Base-by-base conservation (phyloP, 345 rosid genomes). In the Acer saccharum region DNA sequence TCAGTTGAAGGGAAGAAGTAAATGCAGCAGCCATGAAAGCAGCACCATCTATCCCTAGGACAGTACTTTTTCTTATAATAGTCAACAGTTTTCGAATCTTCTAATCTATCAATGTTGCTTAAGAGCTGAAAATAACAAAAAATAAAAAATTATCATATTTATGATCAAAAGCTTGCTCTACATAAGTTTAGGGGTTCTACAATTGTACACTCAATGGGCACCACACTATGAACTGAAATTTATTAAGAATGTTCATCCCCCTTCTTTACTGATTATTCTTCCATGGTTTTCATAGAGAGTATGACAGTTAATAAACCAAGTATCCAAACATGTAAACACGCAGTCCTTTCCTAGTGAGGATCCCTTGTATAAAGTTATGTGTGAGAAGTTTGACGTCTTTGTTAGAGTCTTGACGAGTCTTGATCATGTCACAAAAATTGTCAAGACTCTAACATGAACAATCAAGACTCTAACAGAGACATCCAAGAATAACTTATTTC, bases 11-110 rank as follows among this genome's bases (percentile, higher is more conserved):
- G 41, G 83, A 81, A 79, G 73, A 96, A 87, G 88, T 87, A 89
- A 77, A 90, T 74, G 76, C 85, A 84, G 90, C 97, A 92, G 73
- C 92, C 92, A 29, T 77, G 79, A 72, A 94, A 87, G 80, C 72
- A 73, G 78, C 88, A 87, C 98, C 98, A 96, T 79, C 78, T 91
- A 74, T 89, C 89, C 70, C 86, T 79, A n/a, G 98, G 95, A 82
- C 90, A 86, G 74, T 86, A 81, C 88, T 91, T 94, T 70, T 86
- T 85, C 90, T 82, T 94, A 66, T 84, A 88, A 83, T 87, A 76
- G 48, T 89, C 89, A 27, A 91, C 77, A 29, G 76, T 70, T 25
- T 80, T 83, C 72, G 83, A 65, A 70, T 89, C 88, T 73, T 87
- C 94, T 0, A 82, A 81, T 80, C 83, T 77, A 68, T 83, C 84